A percentile compares a stretch with the other conserved stretches of the same genome.
Conservation (phyloP, 1,284 basidiomycete genomes). For the Malassezia restricta region DNA sequence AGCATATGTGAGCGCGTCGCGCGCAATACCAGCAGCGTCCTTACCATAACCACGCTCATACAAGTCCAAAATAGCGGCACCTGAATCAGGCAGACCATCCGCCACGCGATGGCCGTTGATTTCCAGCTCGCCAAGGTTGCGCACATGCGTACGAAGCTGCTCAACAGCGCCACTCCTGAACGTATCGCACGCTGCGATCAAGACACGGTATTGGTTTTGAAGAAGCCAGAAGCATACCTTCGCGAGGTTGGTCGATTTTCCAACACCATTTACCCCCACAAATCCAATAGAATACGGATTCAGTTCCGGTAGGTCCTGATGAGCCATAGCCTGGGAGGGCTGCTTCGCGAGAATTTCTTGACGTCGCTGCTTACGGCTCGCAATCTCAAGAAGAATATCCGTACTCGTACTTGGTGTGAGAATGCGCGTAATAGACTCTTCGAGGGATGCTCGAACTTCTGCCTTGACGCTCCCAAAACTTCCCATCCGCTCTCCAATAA, state of each 20-base stretch:
- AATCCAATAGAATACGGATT: slow-evolving; percentile 87
- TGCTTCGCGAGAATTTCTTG: slow-evolving; percentile 20
- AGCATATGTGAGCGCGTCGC: slow-evolving; percentile 63
- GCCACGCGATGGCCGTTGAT: slow-evolving; percentile 23
- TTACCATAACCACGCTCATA: slow-evolving; percentile 96
- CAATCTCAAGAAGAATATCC: slow-evolving; percentile 67
- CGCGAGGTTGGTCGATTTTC: slow-evolving; percentile 92
- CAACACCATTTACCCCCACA: slow-evolving; percentile 98
- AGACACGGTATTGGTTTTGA: slow-evolving; percentile 79
- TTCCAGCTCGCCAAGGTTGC: slow-evolving; percentile 76
- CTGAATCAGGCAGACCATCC: slow-evolving; percentile 11
- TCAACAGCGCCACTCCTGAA: slow-evolving; percentile 97
- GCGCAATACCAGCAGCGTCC: slow-evolving; percentile 92
- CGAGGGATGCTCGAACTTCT: slow-evolving; percentile 71
- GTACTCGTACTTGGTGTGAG: slow-evolving; percentile 93
- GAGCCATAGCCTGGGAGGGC: slow-evolving; percentile 40
- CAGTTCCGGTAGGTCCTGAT: slow-evolving; percentile 54
- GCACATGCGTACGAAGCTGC: slow-evolving; percentile 88
- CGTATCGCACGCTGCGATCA: slow-evolving; percentile 97
- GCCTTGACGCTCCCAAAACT: slow-evolving; percentile 55
- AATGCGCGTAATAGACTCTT: slow-evolving; percentile 77
- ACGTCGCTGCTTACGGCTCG: slow-evolving; percentile 48
- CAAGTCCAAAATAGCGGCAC: slow-evolving; percentile 58
- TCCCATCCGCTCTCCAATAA: slow-evolving; percentile 61
- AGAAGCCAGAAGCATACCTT: slow-evolving; percentile 99